phyloP scores from a whole-genome alignment of 768 basidiomycete species.

The Lenzites betulinus region DNA sequence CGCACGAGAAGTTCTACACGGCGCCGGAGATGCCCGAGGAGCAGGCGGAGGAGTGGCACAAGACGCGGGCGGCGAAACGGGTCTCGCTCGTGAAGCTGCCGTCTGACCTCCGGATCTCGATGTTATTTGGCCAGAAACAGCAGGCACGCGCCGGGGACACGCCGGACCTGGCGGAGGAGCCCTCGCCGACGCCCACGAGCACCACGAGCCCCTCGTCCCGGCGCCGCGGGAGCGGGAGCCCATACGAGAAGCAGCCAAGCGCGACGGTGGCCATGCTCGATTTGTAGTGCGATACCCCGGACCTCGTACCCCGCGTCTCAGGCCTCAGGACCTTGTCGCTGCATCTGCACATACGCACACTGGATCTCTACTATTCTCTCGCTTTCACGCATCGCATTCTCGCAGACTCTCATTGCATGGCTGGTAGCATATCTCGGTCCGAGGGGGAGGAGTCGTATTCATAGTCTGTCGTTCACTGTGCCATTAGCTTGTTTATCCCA shows the following conservation, averaged over 20 bases:
- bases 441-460: slow-evolving; percentile 3
- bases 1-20: slow-evolving; percentile 49
- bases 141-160: slow-evolving; percentile 21
- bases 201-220: slow-evolving; percentile 10
- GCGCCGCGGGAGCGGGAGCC: slow-evolving; percentile 13
- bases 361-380: background rate
- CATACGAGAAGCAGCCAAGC: slow-evolving; percentile 21
- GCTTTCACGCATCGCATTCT: background rate
- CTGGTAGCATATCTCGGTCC: background rate
- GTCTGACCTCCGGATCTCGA: slow-evolving; percentile 45
- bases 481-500: slow-evolving; percentile 1
- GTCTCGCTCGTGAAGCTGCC: slow-evolving; percentile 81
- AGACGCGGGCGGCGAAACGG: slow-evolving; percentile 81
- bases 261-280: slow-evolving; percentile 27
- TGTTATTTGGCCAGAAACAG: slow-evolving; percentile 31
- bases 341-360: background rate
- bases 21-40: slow-evolving; percentile 55
- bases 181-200: slow-evolving; percentile 4
- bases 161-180: slow-evolving; percentile 10
- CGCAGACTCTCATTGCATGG: background rate
- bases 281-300: slow-evolving; percentile 8
- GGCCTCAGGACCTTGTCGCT: no score
- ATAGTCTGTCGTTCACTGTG: slow-evolving; percentile 14
- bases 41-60: slow-evolving; percentile 87
- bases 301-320: background rate